Conservation (phyloP, 225 moss, liverwort and hornwort species). For the Lunularia cruciata region DNA sequence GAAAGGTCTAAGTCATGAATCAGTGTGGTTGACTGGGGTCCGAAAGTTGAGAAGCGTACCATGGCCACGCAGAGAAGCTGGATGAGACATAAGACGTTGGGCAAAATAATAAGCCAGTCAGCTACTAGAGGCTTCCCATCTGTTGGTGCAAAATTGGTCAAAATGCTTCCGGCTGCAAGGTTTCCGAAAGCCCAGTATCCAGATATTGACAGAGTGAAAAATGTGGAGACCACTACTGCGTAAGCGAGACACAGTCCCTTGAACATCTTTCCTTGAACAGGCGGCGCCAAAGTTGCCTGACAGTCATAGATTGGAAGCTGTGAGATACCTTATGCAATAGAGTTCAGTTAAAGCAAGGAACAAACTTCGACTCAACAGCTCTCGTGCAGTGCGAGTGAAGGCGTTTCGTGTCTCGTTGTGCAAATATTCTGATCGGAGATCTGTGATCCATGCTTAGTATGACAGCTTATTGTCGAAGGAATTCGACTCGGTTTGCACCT, state of each 20-base stretch:
- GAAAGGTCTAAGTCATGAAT: no score
- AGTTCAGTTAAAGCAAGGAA: no score
- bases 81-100: constrained; percentile 3
- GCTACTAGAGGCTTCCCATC: constrained; percentile 14
- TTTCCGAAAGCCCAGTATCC: constrained; percentile 62
- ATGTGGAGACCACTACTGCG: constrained; percentile 23
- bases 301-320: neutral
- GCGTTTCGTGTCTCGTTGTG: no score
- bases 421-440: no score
- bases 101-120: constrained; percentile 2
- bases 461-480: no score
- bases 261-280: constrained; percentile 56
- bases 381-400: no score
- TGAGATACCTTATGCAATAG: no score
- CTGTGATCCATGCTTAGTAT: no score
- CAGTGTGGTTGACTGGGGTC: no score
- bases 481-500: no score
- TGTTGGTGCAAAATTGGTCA: neutral
- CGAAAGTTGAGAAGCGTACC: no score
- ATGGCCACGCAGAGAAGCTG: constrained; percentile 11
- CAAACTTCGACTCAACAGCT: no score
- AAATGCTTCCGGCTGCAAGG: constrained; percentile 26
- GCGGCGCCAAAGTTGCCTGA: constrained; percentile 57
- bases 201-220: constrained; percentile 37
- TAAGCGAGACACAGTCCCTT: constrained; percentile 55